Conservation (phyloP, 1,139 yeast genomes). For the Yamadazyma aaseri region DNA sequence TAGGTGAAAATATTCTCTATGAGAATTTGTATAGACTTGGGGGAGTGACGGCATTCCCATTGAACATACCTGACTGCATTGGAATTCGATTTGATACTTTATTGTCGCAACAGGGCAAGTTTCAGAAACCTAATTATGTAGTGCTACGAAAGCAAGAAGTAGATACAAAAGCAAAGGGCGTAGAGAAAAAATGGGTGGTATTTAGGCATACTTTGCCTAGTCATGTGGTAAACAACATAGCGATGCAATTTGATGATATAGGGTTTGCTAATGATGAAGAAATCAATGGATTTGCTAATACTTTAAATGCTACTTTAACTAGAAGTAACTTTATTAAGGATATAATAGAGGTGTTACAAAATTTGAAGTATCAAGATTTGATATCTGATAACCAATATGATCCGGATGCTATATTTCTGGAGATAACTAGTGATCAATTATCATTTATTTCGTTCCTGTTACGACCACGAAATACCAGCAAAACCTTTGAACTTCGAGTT, state of each 20-base stretch:
- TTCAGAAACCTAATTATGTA: constrained; percentile 37
- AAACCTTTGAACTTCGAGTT: neutral
- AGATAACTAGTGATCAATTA: neutral
- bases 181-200: constrained; percentile 24
- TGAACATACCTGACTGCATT: constrained; percentile 28
- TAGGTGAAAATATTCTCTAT: constrained; percentile 31
- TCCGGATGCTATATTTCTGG: neutral
- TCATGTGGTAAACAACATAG: constrained; percentile 4
- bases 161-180: constrained; percentile 6
- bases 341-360: constrained; percentile 2
- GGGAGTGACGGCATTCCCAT: constrained; percentile 44
- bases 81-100: constrained; percentile 41
- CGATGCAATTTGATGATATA: constrained; percentile 1
- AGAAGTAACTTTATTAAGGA: constrained; percentile 2
- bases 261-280: constrained; percentile 9
- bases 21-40: constrained; percentile 40
- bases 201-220: constrained; percentile 39
- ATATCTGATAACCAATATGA: neutral
- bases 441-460: neutral
- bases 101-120: constrained; percentile 20
- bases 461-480: neutral
- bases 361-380: constrained; percentile 3
- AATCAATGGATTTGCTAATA: constrained; percentile 6
- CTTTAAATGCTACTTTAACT: neutral
- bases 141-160: constrained; percentile 26